Base-by-base conservation (phyloP, 768 basidiomycete genomes). In the Auricularia auricula-judae region DNA sequence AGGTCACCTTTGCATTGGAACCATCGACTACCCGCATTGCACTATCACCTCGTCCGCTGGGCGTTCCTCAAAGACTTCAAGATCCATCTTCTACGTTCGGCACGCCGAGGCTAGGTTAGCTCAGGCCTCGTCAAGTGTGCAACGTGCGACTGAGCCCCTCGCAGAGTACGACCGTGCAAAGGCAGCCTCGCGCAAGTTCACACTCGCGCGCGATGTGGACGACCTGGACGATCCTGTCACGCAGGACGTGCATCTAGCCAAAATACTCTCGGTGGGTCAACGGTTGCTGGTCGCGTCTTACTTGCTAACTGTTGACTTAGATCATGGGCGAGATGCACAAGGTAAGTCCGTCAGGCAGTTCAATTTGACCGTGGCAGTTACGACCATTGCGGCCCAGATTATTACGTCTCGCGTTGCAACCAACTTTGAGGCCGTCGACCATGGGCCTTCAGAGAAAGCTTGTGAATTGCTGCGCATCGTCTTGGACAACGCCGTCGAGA, bases 261-360 rank as follows among this genome's bases (percentile, higher is more conserved):
- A 54, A 54, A 18, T 54, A n/a, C 53, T 54, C n/a, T 10, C 53
- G 53, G 53, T 54, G n/a, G 7, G 53, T 54, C 29, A 7, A 47
- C 12, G 44, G 2, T 12, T 29, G 29, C 29, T 29, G 29, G 29
- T 29, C 29, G 29, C 29, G 29, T 29, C 29, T 29, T 29, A 29
- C 29, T 29, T 29, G 29, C 29, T 29, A 29, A 29, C 29, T 29
- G 29, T 29, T 29, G 39, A 42, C 47, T 34, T 42, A 86, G 84
- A 74, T 82, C 62, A 72, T 86, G 62, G 72, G 76, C 36, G 76
- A 83, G 66, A 80, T 87, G 16, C 78, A 81, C 61, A 70, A 80
- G 69, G 84, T 78, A 70, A 51, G 68, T 59, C 44, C n/a, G 44
- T 47, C 12, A 33, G 11, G 11, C 11, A 63, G 18, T 53, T 14